These are phyloP conservation scores for Podila horticola DNA, from an alignment of 192 early-diverging fungal genomes.

Conservation along the genomic window DNA sequence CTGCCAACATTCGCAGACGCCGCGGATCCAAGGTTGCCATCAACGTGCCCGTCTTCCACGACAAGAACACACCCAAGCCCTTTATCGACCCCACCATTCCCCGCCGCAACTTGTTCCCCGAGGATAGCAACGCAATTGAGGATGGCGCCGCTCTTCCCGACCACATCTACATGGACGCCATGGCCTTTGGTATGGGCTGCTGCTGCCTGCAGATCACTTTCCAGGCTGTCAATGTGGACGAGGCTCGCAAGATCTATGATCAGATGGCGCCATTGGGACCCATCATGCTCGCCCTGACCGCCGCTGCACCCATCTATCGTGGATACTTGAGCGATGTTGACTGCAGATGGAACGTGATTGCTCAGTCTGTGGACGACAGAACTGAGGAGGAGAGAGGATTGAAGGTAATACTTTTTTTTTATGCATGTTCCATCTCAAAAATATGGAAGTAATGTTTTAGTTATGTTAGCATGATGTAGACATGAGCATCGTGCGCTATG, in stretches of 20 bases:
- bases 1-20: constrained; percentile 92
- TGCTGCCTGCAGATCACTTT: constrained; percentile 98
- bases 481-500: neutral
- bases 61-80: constrained; percentile 88
- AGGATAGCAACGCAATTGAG: constrained; percentile 78
- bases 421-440: neutral
- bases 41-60: constrained; percentile 96
- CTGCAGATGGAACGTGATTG: constrained; percentile 97
- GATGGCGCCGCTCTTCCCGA: constrained; percentile 80
- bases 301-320: constrained; percentile 91
- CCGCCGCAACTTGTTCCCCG: constrained; percentile 67
- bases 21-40: constrained; percentile 95
- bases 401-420: constrained; percentile 53
- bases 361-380: constrained; percentile 92
- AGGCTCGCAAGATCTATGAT: constrained; percentile 94
- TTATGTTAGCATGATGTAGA: neutral
- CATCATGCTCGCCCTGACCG: constrained; percentile 94
- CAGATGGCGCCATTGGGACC: constrained; percentile 92
- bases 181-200: constrained; percentile 99
- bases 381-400: constrained; percentile 91
- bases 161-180: constrained; percentile 98
- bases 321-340: constrained; percentile 97
- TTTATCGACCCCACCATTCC: constrained; percentile 84
- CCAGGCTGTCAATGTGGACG: constrained; percentile 93
- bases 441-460: neutral